Evolutionary conservation across 2,329 filamentous ascomycete species (phyloP).

Genomic region (Clonostachys solani): DNA sequence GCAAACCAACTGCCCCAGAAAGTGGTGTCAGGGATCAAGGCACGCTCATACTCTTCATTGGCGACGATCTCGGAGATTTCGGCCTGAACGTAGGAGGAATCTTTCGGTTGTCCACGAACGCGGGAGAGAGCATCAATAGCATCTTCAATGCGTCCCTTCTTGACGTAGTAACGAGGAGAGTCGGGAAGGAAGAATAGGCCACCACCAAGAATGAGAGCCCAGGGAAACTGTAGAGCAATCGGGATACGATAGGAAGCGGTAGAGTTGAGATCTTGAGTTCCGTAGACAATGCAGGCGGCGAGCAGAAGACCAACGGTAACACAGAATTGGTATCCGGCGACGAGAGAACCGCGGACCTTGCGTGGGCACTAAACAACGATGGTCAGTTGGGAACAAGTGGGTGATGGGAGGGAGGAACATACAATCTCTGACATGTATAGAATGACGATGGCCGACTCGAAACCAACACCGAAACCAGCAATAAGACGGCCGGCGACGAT

Average conservation of each 20-base stretch:
- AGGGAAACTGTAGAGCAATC: constrained; percentile 60
- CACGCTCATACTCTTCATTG: constrained; percentile 82
- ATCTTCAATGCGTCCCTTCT: constrained; percentile 56
- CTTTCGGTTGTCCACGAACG: constrained; percentile 69
- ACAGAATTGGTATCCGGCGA: constrained; percentile 64
- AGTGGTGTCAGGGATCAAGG: constrained; percentile 58
- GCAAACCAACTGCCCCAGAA: constrained; percentile 67
- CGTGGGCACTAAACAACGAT: constrained; percentile 58
- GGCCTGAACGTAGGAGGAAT: constrained; percentile 71
- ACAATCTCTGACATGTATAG: constrained; percentile 86
- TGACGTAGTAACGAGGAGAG: constrained; percentile 68
- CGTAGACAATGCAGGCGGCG: constrained; percentile 62
- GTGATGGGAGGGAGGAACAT: no score
- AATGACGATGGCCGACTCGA: constrained; percentile 65
- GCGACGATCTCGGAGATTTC: constrained; percentile 84
- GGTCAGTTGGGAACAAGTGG: no score
- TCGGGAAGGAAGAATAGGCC: constrained; percentile 69
- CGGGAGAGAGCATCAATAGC: constrained; percentile 60
- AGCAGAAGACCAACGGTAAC: constrained; percentile 68
- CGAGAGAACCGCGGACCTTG: constrained; percentile 69
- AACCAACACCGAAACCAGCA: constrained; percentile 65
- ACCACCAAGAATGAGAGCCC: constrained; percentile 60
- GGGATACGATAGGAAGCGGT: constrained; percentile 60
- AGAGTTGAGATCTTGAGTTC: constrained; percentile 48
- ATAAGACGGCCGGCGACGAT: constrained; percentile 66